Base-by-base conservation (phyloP, 306 rosid genomes). In the Casuarina cunninghamiana region DNA sequence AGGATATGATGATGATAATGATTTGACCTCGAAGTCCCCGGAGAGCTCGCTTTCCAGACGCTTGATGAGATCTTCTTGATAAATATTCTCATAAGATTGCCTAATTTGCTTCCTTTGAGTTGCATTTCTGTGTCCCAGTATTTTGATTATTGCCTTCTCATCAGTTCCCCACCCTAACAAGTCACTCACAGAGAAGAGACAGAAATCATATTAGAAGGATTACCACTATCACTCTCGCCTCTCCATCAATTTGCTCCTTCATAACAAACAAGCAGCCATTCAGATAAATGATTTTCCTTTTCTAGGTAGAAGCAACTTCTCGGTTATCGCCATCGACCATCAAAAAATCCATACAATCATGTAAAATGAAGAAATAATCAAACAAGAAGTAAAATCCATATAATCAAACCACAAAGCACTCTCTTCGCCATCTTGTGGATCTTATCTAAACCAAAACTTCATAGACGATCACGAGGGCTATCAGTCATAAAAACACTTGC, bases 21-120 rank as follows among this genome's bases (percentile, higher is more conserved):
- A 12, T 19, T 48, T 48, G 53, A 90, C 98, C 97, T 94, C 98
- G 45, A 94, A 81, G 78, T 90, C 88, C 6, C 97, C 97, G 3
- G 89, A 79, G 38, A 94, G 86, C 87, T 94, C 97, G 3, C 93
- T 88, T 54, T 94, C 97, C 44, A 94, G 93, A 72, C 97, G 97
- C 81, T 87, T 92, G 86, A 94, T 10, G 54, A 94, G 97, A 87
- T 90, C 91, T 79, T 94, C 97, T 46, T 88, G 83, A 73, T 45
- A 92, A n/a, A 83, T 77, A 15, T 79, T 70, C 9, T 90, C 83
- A n/a, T 94, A 94, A 58, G 92, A 84, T 41, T 83, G 72, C 84
- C 92, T 92, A 73, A 92, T 94, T 79, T 85, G 83, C 71, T 83
- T 83, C 79, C 91, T 92, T 57, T 92, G 98, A 13, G 4, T 17